A percentile compares a stretch with the other conserved stretches of the same genome.
phyloP scores from a whole-genome alignment of 306 rosid genomes.

The Cicer bijugum region DNA sequence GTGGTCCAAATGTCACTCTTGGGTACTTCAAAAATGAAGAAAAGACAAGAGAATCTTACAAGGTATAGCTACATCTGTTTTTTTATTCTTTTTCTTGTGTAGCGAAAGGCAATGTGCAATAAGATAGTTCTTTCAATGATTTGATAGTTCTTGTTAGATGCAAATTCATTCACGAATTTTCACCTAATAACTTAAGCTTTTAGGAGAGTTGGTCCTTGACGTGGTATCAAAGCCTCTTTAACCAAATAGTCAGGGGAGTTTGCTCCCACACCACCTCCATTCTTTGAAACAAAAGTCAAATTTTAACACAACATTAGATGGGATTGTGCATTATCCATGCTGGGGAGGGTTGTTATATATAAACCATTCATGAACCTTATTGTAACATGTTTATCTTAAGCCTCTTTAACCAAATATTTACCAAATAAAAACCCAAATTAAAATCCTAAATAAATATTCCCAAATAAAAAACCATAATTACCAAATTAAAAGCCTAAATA shows the following conservation, averaged over 20 bases:
- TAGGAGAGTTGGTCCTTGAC: slow-evolving; percentile 6
- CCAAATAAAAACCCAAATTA: too few species aligned
- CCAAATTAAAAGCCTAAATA: slow-evolving; percentile 19
- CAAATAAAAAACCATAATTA: not conserved
- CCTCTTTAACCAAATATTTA: too few species aligned
- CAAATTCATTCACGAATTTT: slow-evolving; percentile 23
- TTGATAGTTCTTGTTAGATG: slow-evolving; percentile 15
- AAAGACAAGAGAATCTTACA: slow-evolving; percentile 85
- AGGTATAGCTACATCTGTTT: slow-evolving; percentile 56
- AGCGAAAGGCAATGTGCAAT: not conserved
- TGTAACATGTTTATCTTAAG: slow-evolving; percentile 12
- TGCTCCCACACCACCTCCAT: not conserved
- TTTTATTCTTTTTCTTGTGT: not conserved
- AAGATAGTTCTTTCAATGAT: slow-evolving; percentile 19
- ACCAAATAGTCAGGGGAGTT: slow-evolving; percentile 20
- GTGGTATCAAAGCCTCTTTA: not conserved
- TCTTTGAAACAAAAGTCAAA: slow-evolving; percentile 24
- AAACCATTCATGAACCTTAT: not conserved
- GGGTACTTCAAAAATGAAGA: slow-evolving; percentile 96
- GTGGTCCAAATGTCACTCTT: slow-evolving; percentile 90
- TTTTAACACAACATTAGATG: not conserved
- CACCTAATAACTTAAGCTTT: slow-evolving; percentile 13
- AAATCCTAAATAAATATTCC: not conserved
- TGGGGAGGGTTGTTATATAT: not conserved
- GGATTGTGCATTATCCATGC: not conserved